Conservation (phyloP, 2,329 filamentous ascomycete species). For the Cladophialophora yegresii region DNA sequence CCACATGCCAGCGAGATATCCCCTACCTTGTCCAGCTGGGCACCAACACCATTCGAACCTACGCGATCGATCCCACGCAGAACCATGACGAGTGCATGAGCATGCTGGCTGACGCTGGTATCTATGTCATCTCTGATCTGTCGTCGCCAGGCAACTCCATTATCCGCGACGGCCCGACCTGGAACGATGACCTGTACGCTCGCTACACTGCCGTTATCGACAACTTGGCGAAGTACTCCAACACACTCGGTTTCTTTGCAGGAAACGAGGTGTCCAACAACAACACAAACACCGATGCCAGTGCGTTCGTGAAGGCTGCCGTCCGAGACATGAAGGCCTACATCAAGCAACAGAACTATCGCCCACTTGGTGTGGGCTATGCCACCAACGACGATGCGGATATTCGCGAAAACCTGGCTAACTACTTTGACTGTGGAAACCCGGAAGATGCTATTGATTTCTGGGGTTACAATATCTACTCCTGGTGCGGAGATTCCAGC, state of each 20-base stretch:
- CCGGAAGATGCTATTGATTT: constrained; percentile 76
- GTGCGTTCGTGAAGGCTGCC: constrained; percentile 94
- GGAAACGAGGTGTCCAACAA: constrained; percentile 96
- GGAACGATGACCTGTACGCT: constrained; percentile 74
- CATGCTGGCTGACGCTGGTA: constrained; percentile 76
- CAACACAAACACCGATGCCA: constrained; percentile 82
- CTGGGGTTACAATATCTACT: constrained; percentile 99
- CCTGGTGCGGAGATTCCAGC: constrained; percentile 88
- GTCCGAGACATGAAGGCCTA: constrained; percentile 95
- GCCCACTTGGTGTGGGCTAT: constrained; percentile 85
- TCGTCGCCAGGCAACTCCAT: constrained; percentile 80
- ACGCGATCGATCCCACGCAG: constrained; percentile 78
- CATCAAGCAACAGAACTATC: constrained; percentile 77
- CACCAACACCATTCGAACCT: constrained; percentile 94
- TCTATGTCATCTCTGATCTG: constrained; percentile 93
- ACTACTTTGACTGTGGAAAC: constrained; percentile 92
- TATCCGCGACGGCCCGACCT: constrained; percentile 74
- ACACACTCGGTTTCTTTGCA: constrained; percentile 95
- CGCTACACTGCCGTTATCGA: constrained; percentile 87
- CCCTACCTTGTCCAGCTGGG: constrained; percentile 74
- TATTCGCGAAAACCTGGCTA: constrained; percentile 77
- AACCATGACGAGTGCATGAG: constrained; percentile 86
- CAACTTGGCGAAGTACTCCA: constrained; percentile 76
- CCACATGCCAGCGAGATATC: constrained; percentile 78
- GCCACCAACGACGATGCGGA: constrained; percentile 89